Conservation (phyloP, 2,329 filamentous ascomycete genomes). For the Neofusicoccum kwambonambiense region DNA sequence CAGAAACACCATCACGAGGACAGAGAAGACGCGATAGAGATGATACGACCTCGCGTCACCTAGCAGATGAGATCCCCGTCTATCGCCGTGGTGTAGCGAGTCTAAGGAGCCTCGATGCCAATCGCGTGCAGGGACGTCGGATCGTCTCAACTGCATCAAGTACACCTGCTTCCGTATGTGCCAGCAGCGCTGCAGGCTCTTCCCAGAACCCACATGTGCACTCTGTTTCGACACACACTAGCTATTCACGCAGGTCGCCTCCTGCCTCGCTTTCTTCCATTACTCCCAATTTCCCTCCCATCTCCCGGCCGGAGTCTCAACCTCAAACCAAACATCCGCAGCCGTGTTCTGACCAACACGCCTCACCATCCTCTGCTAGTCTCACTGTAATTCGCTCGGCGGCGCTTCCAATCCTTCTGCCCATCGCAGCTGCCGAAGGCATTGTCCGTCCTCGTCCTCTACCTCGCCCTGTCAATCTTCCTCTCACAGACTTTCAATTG, state of each 20-base stretch:
- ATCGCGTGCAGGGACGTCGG: neutral
- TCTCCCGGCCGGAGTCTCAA: neutral
- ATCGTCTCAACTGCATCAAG: neutral
- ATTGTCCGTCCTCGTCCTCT: conserved; percentile 29
- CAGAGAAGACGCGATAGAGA: neutral
- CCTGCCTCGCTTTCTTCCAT: neutral
- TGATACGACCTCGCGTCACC: neutral
- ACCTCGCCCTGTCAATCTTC: conserved; percentile 32
- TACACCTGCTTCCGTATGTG: neutral
- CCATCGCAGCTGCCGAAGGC: conserved; percentile 37
- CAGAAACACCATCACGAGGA: neutral
- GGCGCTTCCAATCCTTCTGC: conserved; percentile 36
- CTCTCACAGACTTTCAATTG: conserved; percentile 27
- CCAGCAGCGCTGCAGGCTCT: neutral
- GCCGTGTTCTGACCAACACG: neutral
- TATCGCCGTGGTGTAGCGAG: neutral
- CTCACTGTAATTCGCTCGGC: conserved; percentile 26
- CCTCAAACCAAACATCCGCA: neutral
- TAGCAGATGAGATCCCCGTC: neutral
- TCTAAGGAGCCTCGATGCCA: neutral
- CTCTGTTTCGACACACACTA: neutral
- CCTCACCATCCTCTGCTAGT: neutral
- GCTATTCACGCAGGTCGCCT: neutral
- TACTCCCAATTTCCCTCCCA: neutral
- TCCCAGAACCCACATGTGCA: neutral